Percentiles rank a stretch among this genome's conserved stretches.
Evolutionary conservation across 805 yeast species (phyloP).

Genomic region (Lachancea nothofagi): DNA sequence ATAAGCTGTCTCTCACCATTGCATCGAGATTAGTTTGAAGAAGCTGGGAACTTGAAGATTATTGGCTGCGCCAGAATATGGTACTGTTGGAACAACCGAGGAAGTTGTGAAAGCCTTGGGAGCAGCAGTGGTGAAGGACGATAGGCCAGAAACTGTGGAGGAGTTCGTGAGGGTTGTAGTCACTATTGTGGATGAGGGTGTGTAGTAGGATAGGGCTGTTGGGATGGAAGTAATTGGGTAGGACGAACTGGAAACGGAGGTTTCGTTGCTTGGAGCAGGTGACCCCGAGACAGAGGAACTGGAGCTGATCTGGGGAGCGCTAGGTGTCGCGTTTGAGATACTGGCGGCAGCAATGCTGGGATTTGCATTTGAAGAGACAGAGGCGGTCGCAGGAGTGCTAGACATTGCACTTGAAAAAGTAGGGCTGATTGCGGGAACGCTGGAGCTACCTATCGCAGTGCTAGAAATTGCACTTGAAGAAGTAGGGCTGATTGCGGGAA

Average conservation of each 20-base stretch:
- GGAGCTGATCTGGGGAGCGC: too few relatives aligned
- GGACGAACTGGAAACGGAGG: too few relatives aligned
- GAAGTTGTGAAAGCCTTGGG: neutral
- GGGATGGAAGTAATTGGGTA: too few relatives aligned
- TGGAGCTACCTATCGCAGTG: neutral
- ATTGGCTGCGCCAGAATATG: conserved; percentile 1
- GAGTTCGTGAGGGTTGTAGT: neutral
- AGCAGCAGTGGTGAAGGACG: conserved; percentile 1
- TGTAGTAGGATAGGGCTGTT: too few relatives aligned
- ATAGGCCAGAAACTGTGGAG: neutral
- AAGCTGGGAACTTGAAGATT: neutral
- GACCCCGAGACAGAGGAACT: too few relatives aligned
- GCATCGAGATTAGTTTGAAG: too few relatives aligned
- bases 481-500: neutral
- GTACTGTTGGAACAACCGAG: neutral
- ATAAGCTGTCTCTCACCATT: too few relatives aligned
- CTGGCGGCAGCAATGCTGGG: too few relatives aligned
- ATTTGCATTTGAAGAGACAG: too few relatives aligned
- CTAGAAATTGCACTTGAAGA: neutral
- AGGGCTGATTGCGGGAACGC: neutral
- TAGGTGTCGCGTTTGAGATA: too few relatives aligned
- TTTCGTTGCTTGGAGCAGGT: too few relatives aligned
- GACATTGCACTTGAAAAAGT: neutral
- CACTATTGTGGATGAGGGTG: neutral
- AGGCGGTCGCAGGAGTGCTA: too few relatives aligned